Base-by-base conservation (phyloP, 2,329 filamentous ascomycete genomes). In the Helotiales sp. region DNA sequence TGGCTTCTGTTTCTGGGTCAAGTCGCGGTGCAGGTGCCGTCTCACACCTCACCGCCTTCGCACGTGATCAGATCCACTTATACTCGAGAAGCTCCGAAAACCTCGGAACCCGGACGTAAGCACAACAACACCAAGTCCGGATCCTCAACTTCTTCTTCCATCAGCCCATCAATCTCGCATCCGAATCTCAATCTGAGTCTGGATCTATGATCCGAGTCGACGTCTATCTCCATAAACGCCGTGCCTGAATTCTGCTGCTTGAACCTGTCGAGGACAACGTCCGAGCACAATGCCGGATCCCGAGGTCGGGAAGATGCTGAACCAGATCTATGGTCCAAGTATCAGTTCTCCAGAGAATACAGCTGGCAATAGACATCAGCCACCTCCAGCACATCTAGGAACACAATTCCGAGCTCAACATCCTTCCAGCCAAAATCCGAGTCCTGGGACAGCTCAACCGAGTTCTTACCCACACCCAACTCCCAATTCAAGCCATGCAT, bases 241-340 rank as follows among this genome's bases (percentile, higher is more conserved):
- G 19, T 19, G 36, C 10, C 36, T 6, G 36, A 40, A 9, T 40
- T 2, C 6, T 38, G 15, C 6, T 40, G 24, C 36, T n/a, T 40
- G n/a, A n/a, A 22, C 36, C 36, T 15, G 15, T 17, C n/a, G 24
- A 9, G 12, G 17, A n/a, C 19, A 9, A 51, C 24, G n/a, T 8
- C 40, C 40, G 31, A 47, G 36, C 44, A 29, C 17, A 27, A 54
- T 55, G 55, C 52, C 55, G 38, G 59, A 58, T 29, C 12, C 59
- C 6, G 59, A 58, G 19, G 52, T 53, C 33, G 55, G 55, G 15
- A 53, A 54, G 22, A 51, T 61, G 31, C 52, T 61, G 29, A 54
- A 55, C 5, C 31, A 54, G 8, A 27, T 58, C 9, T 58, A 54
- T 27, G 17, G 49, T 36, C 24, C 30, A 15, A 48, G 13, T 9